A percentile compares a stretch with the other conserved stretches of the same genome.
Evolutionary conservation across 1,284 basidiomycete genomes (phyloP).

Genomic region (Coniferiporia sulphurascens): DNA sequence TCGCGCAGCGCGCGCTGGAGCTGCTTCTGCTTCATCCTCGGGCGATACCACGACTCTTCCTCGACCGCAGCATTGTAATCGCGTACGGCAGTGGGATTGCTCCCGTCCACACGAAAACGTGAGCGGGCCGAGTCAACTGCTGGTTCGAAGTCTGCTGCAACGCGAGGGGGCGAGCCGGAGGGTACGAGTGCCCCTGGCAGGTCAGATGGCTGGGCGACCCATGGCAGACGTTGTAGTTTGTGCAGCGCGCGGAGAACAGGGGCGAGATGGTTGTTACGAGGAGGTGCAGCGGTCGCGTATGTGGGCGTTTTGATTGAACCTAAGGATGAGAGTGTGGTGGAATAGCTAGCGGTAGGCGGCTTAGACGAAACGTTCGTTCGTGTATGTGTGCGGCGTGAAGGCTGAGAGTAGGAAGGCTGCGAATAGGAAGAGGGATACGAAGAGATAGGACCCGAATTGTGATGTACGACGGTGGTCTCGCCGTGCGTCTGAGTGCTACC

Average conservation of each 20-base stretch:
- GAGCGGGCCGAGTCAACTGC: background rate
- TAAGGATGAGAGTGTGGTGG: too few species aligned
- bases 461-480: background rate
- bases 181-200: constrained; percentile 2
- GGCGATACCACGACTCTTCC: constrained; percentile 12
- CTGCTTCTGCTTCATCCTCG: background rate
- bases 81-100: background rate
- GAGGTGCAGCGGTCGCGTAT: background rate
- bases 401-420: background rate
- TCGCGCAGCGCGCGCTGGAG: background rate
- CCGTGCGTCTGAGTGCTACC: background rate
- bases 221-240: constrained; percentile 8
- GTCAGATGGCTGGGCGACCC: constrained; percentile 3
- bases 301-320: too few species aligned
- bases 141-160: constrained; percentile 7
- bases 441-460: background rate
- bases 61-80: background rate
- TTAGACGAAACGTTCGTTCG: background rate
- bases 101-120: background rate
- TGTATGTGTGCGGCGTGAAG: background rate
- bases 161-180: background rate
- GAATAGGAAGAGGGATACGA: background rate
- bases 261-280: background rate
- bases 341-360: too few species aligned
- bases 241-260: background rate